These are phyloP conservation scores for Stephania japonica DNA, from an alignment of 164 flowering plant species.

Conservation along the genomic window DNA sequence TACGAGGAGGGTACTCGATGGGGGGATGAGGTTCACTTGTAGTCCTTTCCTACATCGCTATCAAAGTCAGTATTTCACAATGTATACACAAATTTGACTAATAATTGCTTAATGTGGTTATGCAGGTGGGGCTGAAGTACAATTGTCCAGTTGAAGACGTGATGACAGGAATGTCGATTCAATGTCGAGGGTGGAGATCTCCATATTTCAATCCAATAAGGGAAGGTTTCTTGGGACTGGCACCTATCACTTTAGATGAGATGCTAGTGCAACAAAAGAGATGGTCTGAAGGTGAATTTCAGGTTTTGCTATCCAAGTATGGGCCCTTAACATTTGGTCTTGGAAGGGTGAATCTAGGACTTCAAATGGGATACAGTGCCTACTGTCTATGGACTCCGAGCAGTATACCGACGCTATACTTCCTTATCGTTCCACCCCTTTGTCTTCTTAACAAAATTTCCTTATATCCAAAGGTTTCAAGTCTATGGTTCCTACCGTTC, in stretches of 20 bases:
- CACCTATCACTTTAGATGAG: constrained; percentile 39
- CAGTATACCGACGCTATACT: constrained; percentile 44
- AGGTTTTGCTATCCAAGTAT: constrained; percentile 46
- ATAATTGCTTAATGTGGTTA: neutral
- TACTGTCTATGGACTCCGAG: constrained; percentile 50
- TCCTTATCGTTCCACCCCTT: constrained; percentile 55
- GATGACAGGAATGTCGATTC: constrained; percentile 59
- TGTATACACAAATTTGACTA: neutral
- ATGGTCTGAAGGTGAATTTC: constrained; percentile 77
- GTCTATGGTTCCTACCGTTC: constrained; percentile 62
- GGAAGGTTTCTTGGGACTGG: constrained; percentile 50
- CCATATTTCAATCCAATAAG: constrained; percentile 37
- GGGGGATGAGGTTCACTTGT: constrained; percentile 52
- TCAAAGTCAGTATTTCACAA: neutral
- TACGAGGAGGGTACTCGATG: constrained; percentile 46
- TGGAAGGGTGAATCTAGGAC: constrained; percentile 40
- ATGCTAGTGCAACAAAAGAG: constrained; percentile 64
- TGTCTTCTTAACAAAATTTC: constrained; percentile 49
- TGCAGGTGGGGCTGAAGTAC: constrained; percentile 62
- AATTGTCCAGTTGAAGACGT: constrained; percentile 65
- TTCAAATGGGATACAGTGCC: constrained; percentile 38
- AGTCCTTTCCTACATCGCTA: constrained; percentile 8
- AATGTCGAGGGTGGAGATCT: constrained; percentile 66
- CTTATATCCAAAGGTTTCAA: constrained; percentile 63
- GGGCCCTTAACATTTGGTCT: constrained; percentile 44